Evolutionary conservation across 306 rosid species (phyloP).

Genomic region (Prunus mira): DNA sequence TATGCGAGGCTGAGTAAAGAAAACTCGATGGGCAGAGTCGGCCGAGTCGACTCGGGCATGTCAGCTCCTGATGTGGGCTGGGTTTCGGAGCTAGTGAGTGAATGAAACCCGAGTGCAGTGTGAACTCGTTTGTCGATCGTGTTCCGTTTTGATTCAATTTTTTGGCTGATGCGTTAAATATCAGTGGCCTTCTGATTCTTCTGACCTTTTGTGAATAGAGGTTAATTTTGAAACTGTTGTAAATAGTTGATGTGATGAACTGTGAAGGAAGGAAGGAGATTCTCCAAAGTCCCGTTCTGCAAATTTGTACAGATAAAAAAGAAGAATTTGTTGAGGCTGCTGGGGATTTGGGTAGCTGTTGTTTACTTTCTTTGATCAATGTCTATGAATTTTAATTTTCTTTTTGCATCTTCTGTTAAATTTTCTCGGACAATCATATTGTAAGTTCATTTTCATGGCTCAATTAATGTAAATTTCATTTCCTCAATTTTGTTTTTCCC

Average conservation of each 20-base stretch:
- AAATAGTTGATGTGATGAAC: constrained; percentile 17
- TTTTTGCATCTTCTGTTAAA: not conserved
- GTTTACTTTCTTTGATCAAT: constrained; percentile 1
- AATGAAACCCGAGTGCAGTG: constrained; percentile 11
- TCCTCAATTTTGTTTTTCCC: not conserved
- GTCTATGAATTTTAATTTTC: constrained; percentile 20
- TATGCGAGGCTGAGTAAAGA: constrained; percentile 65
- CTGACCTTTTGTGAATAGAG: constrained; percentile 24
- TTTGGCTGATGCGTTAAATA: constrained; percentile 6
- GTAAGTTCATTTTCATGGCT: not conserved
- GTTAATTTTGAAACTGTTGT: constrained; percentile 19
- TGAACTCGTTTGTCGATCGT: not conserved
- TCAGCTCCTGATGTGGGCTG: constrained; percentile 60
- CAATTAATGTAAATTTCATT: not conserved
- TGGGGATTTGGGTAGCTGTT: constrained; percentile 21
- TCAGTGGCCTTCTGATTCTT: constrained; percentile 33
- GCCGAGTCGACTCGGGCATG: constrained; percentile 4
- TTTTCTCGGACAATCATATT: constrained; percentile 10
- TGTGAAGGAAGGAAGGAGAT: not conserved
- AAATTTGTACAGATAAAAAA: constrained; percentile 17
- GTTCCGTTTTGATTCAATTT: not conserved
- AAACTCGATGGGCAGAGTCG: constrained; percentile 37
- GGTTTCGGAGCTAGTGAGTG: constrained; percentile 52
- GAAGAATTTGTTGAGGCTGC: constrained; percentile 30
- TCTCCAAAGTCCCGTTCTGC: not conserved